Evolutionary conservation across 345 rosid genomes (phyloP).

Genomic region (Carallia brachiata): DNA sequence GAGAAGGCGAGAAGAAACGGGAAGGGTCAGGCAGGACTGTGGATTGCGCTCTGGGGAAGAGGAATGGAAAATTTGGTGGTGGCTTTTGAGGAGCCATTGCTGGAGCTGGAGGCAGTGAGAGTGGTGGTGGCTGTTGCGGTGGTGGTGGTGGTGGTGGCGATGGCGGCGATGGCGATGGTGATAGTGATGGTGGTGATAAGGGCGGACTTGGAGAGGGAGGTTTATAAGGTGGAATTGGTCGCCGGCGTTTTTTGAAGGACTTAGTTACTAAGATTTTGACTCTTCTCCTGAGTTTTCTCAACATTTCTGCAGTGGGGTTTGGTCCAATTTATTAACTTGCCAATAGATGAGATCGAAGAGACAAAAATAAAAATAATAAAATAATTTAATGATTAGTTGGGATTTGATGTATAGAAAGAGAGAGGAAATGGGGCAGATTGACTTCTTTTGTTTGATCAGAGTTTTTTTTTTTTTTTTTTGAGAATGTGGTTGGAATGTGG

Average conservation of each 20-base stretch:
- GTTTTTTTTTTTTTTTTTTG: not conserved
- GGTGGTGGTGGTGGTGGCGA: not conserved
- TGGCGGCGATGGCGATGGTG: constrained; percentile 18
- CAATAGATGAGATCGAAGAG: not conserved
- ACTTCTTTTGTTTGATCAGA: not conserved
- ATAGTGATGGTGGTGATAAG: not conserved
- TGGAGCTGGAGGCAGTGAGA: constrained; percentile 3
- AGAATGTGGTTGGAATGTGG: not conserved
- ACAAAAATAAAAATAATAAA: not conserved
- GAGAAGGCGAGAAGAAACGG: constrained; percentile 58
- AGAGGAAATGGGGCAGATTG: constrained; percentile 3
- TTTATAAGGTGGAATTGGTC: not conserved
- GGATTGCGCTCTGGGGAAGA: constrained; percentile 63
- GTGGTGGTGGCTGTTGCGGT: constrained; percentile 22
- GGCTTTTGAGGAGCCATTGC: constrained; percentile 22
- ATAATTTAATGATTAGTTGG: not conserved
- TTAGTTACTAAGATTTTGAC: constrained; percentile 13
- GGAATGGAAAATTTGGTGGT: constrained; percentile 37
- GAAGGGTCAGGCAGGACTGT: constrained; percentile 81
- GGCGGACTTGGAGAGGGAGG: not conserved
- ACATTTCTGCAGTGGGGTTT: not conserved
- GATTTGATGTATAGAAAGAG: constrained; percentile 11
- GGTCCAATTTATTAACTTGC: not conserved
- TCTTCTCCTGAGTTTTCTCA: constrained; percentile 10
- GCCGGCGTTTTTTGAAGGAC: constrained; percentile 14